Evolutionary conservation across 176 grass and related monocot species (phyloP).

Genomic region (Phragmites australis): DNA sequence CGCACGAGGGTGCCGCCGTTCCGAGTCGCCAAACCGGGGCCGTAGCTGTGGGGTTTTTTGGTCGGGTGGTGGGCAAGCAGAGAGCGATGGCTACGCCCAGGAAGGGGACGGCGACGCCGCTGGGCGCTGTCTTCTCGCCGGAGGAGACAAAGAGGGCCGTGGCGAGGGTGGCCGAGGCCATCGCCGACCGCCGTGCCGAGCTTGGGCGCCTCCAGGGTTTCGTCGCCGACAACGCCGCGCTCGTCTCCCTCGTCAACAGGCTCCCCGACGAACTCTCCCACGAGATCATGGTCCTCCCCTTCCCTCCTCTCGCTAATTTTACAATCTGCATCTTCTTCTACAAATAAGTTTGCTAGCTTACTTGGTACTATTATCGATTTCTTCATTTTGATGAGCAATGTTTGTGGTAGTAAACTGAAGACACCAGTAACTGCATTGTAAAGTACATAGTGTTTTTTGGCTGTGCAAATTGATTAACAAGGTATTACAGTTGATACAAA

Average conservation of each 20-base stretch:
- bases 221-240: conserved; percentile 67
- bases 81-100: conserved; percentile 38
- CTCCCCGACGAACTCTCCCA: conserved; percentile 86
- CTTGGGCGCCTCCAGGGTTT: conserved; percentile 64
- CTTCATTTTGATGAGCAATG: not conserved
- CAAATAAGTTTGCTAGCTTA: not conserved
- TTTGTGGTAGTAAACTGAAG: not conserved
- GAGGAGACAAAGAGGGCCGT: conserved; percentile 66
- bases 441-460: not conserved
- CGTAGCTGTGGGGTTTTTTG: not conserved
- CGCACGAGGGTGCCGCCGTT: not conserved
- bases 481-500: not conserved
- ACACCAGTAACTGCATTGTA: not conserved
- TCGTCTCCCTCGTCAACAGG: conserved; percentile 66
- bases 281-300: conserved; percentile 68
- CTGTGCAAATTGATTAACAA: not conserved
- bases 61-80: not conserved
- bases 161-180: conserved; percentile 47
- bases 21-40: not conserved
- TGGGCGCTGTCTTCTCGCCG: conserved; percentile 65
- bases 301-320: not conserved
- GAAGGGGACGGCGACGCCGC: conserved; percentile 67
- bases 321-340: not conserved
- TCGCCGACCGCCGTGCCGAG: conserved; percentile 53
- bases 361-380: not conserved